A percentile compares a stretch with the other conserved stretches of the same genome.
Evolutionary conservation across 1,284 basidiomycete genomes (phyloP).

Genomic region (Trichosporon asahii): DNA sequence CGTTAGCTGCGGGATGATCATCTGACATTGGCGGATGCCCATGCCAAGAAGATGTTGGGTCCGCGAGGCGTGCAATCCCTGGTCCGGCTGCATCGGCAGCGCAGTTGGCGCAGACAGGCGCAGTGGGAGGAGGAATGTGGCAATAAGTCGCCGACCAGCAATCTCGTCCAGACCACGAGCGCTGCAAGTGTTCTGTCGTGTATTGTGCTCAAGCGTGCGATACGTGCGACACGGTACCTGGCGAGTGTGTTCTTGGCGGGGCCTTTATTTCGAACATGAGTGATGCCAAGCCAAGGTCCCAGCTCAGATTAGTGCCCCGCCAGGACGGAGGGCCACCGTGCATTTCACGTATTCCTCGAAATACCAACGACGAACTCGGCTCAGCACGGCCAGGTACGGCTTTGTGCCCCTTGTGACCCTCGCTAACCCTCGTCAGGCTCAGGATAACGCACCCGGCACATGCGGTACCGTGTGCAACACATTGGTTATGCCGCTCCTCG

Average conservation of each 20-base stretch:
- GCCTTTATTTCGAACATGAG: background rate
- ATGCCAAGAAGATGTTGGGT: background rate
- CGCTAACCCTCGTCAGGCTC: background rate
- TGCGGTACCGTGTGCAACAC: background rate
- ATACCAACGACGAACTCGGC: background rate
- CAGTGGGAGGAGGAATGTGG: background rate
- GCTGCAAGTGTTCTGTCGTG: background rate
- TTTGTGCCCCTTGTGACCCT: background rate
- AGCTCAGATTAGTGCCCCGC: background rate
- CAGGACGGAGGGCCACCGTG: background rate
- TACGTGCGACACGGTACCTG: background rate
- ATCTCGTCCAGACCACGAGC: background rate
- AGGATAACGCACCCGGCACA: background rate
- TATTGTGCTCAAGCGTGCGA: background rate
- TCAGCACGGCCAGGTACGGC: constrained; percentile 2
- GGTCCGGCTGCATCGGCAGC: background rate
- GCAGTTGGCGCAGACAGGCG: background rate
- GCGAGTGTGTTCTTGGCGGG: background rate
- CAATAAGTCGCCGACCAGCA: background rate
- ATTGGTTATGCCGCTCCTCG: background rate
- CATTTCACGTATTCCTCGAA: background rate
- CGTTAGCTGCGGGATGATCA: background rate
- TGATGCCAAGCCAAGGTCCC: background rate
- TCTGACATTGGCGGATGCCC: background rate
- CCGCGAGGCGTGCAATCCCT: background rate